These are phyloP conservation scores for Colletotrichum zoysiae DNA, from an alignment of 2,329 filamentous ascomycete genomes.

Conservation along the genomic window DNA sequence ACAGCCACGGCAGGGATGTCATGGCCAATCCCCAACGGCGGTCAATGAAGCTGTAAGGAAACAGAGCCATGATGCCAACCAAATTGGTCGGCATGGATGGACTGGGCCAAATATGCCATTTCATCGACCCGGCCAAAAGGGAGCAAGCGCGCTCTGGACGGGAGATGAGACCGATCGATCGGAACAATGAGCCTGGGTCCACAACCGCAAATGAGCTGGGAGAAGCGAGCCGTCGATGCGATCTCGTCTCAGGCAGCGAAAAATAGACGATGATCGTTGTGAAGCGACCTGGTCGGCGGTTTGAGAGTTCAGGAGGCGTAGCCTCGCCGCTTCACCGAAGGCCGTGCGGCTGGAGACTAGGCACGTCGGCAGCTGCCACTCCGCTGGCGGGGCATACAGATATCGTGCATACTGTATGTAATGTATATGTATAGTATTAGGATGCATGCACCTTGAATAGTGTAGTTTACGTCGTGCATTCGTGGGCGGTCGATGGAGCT, in stretches of 20 bases:
- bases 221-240: constrained; percentile 27
- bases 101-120: constrained; percentile 20
- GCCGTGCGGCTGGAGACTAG: constrained; percentile 29
- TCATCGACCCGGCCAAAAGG: constrained; percentile 18
- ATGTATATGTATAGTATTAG: too few relatives aligned
- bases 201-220: constrained; percentile 28
- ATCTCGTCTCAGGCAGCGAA: constrained; percentile 18
- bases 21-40: constrained; percentile 25
- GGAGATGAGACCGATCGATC: constrained; percentile 37
- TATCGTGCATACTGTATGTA: too few relatives aligned
- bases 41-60: constrained; percentile 8
- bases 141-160: constrained; percentile 18
- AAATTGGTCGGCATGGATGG: constrained; percentile 12
- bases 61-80: not conserved
- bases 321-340: constrained; percentile 27
- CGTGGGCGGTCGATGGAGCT: not conserved
- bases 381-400: constrained; percentile 2
- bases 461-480: not conserved
- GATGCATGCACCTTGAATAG: not conserved
- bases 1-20: constrained; percentile 34
- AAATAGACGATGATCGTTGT: constrained; percentile 21
- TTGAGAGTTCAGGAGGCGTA: constrained; percentile 38
- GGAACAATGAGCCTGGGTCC: constrained; percentile 28
- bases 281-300: constrained; percentile 27
- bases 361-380: constrained; percentile 12